These are phyloP conservation scores for Parietaria judaica DNA, from an alignment of 306 rosid species.

Conservation along the genomic window DNA sequence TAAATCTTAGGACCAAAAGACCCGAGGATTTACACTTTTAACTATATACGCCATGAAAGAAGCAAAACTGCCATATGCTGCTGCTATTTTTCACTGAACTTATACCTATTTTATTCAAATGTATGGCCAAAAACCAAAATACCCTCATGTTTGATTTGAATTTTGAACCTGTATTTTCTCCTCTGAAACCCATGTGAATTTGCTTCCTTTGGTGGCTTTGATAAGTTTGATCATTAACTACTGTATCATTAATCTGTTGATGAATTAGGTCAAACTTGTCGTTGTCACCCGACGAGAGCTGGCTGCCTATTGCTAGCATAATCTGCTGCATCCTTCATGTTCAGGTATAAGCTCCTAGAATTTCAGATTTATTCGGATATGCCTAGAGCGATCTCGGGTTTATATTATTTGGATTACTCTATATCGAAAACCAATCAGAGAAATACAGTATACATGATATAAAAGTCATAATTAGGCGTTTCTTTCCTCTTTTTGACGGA, in stretches of 20 bases:
- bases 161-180: neutral
- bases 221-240: neutral
- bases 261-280: constrained; percentile 67
- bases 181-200: neutral
- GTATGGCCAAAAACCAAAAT: no score
- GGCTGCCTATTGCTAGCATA: constrained; percentile 91
- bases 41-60: no score
- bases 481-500: neutral
- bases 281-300: constrained; percentile 79
- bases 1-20: no score
- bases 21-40: no score
- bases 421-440: no score
- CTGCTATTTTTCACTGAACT: no score
- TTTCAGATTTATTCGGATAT: neutral
- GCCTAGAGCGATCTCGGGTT: no score
- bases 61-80: no score
- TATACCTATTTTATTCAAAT: no score
- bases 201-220: neutral
- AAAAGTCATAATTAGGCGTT: no score
- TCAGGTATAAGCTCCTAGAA: constrained; percentile 48
- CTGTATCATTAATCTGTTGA: constrained; percentile 7
- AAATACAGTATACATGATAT: no score
- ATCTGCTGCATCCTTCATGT: constrained; percentile 70
- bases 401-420: no score
- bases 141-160: neutral